Conservation (phyloP, 202 grass and related monocot genomes). For the Zizania palustris region DNA sequence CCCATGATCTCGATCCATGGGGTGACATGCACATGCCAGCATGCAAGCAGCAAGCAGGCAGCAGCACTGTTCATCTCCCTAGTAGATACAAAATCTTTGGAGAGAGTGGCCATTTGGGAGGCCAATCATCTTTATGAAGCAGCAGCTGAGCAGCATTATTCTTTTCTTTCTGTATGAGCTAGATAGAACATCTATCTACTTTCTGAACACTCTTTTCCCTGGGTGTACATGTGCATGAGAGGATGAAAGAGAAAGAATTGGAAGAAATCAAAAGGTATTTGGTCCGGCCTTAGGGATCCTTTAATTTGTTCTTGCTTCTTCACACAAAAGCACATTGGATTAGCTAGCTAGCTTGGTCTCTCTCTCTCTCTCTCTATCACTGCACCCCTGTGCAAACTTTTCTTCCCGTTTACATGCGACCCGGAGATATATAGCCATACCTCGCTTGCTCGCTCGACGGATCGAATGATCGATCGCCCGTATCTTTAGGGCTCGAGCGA, state of each 20-base stretch:
- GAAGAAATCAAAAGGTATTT: slow-evolving; percentile 32
- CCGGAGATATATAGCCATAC: slow-evolving; percentile 34
- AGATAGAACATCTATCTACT: slow-evolving; percentile 44
- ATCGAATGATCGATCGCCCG: no score
- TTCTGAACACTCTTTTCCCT: slow-evolving; percentile 27
- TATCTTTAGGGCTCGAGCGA: slow-evolving; percentile 37
- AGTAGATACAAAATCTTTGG: not conserved
- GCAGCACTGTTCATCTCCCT: not conserved
- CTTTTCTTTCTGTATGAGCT: slow-evolving; percentile 6
- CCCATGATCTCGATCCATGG: not conserved
- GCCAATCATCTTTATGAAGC: slow-evolving; percentile 14
- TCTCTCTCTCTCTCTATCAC: not conserved
- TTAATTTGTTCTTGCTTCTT: slow-evolving; percentile 47
- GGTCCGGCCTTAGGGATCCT: slow-evolving; percentile 39
- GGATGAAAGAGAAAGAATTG: slow-evolving; percentile 11
- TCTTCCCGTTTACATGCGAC: slow-evolving; percentile 58
- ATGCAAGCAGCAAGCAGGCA: not conserved
- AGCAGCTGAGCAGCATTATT: no score
- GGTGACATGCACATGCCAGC: no score
- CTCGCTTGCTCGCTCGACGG: not conserved
- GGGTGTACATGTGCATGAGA: not conserved
- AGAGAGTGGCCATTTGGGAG: not conserved
- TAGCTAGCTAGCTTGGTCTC: not conserved
- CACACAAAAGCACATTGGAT: slow-evolving; percentile 22
- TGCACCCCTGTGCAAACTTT: slow-evolving; percentile 46